Conservation (phyloP, 306 rosid species). For the Dryas alaskensis region DNA sequence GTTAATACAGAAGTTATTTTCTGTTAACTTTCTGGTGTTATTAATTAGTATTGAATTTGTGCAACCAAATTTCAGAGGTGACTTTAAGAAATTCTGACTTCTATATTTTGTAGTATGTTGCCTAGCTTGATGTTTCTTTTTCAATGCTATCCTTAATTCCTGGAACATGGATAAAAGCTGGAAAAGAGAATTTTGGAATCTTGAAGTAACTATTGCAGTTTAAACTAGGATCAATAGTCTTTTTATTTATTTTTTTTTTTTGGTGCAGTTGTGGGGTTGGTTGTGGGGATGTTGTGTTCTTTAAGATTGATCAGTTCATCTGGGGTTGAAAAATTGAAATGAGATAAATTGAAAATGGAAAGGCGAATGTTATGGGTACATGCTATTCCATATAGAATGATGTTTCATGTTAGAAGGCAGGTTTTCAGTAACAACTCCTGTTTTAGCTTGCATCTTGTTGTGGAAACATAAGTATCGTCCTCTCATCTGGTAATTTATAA, state of each 20-base stretch:
- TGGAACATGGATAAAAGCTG: not conserved
- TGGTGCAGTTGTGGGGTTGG: not conserved
- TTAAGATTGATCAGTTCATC: not conserved
- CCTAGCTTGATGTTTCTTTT: not conserved
- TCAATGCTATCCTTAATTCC: not conserved
- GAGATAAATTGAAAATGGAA: not conserved
- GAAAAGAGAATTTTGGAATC: not conserved
- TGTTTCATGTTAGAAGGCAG: not conserved
- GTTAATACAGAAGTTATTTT: not conserved
- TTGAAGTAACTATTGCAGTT: not conserved
- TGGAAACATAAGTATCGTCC: not conserved
- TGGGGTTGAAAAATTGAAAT: not conserved
- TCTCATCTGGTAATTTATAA: not conserved
- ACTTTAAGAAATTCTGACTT: constrained; percentile 6
- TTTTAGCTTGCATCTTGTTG: not conserved
- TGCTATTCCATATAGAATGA: too few species aligned
- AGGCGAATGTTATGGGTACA: too few species aligned
- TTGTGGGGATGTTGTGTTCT: not conserved
- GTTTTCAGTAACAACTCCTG: not conserved
- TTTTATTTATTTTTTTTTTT: not conserved
- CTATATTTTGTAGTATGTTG: constrained; percentile 17
- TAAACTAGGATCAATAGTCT: not conserved
- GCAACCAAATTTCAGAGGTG: not conserved
- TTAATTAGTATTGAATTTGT: not conserved
- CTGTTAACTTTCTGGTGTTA: not conserved